These are phyloP conservation scores for Russula ochroleuca DNA, from an alignment of 768 basidiomycete genomes.

Conservation along the genomic window DNA sequence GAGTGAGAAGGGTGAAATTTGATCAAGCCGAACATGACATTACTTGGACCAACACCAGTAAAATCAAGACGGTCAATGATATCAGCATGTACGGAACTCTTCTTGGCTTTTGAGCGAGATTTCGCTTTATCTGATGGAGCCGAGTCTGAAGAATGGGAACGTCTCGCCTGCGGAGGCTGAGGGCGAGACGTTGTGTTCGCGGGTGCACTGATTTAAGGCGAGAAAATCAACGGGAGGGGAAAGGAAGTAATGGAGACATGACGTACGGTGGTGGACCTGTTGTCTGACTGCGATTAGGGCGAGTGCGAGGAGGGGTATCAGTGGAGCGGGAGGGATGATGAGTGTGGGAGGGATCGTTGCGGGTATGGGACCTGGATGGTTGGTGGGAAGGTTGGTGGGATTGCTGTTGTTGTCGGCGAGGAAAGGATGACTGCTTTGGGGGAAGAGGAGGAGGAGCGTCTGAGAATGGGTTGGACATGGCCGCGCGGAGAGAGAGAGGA, in stretches of 20 bases:
- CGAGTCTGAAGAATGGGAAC: constrained; percentile 51
- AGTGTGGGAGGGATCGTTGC: constrained; percentile 61
- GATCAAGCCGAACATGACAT: constrained; percentile 31
- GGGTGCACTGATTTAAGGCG: constrained; percentile 11
- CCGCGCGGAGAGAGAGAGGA: constrained; percentile 6
- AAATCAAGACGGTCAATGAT: constrained; percentile 87
- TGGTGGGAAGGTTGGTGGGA: constrained; percentile 4
- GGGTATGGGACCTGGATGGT: constrained; percentile 26
- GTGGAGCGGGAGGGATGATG: constrained; percentile 54
- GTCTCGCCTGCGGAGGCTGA: constrained; percentile 35
- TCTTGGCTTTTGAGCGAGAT: constrained; percentile 53
- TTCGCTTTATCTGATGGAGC: constrained; percentile 46
- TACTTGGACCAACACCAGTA: constrained; percentile 79
- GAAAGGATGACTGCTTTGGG: constrained; percentile 34
- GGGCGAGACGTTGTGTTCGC: constrained; percentile 19
- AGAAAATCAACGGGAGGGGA: constrained; percentile 21
- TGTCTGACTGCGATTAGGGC: constrained; percentile 58
- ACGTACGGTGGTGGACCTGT: constrained; percentile 41
- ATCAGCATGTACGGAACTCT: constrained; percentile 79
- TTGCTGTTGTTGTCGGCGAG: constrained; percentile 26
- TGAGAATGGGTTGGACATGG: constrained; percentile 19
- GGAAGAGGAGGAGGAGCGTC: constrained; percentile 34
- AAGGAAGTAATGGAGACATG: constrained; percentile 26
- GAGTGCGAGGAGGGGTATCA: constrained; percentile 43
- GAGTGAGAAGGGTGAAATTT: constrained; percentile 26